Conservation (phyloP, 2,329 filamentous ascomycete species). For the Alternaria sp. region DNA sequence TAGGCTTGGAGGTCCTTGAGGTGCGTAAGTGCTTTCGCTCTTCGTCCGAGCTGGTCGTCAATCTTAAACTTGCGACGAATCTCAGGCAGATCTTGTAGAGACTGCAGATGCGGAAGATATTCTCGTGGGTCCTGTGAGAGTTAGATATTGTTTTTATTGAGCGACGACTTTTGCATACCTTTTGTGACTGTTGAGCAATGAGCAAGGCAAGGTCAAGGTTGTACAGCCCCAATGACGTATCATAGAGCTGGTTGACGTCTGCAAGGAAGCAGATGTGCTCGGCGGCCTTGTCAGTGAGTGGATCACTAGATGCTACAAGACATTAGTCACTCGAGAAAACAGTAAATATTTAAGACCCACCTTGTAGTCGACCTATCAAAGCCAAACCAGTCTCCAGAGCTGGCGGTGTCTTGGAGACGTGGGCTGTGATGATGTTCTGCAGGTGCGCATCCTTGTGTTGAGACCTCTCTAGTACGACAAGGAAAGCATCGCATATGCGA, state of each 20-base stretch:
- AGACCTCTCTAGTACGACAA: slow-evolving; percentile 68
- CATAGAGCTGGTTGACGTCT: slow-evolving; percentile 90
- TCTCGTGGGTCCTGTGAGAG: slow-evolving; percentile 76
- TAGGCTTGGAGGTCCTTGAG: slow-evolving; percentile 78
- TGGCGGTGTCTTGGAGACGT: slow-evolving; percentile 91
- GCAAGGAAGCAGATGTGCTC: slow-evolving; percentile 98
- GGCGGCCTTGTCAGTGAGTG: slow-evolving; percentile 82
- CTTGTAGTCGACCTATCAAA: slow-evolving; percentile 76
- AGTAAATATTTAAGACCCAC: slow-evolving; percentile 38
- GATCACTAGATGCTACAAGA: slow-evolving; percentile 50
- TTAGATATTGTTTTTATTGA: not conserved
- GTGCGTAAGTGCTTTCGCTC: slow-evolving; percentile 78
- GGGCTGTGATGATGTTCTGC: slow-evolving; percentile 92
- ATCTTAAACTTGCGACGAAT: slow-evolving; percentile 81
- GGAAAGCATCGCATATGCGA: slow-evolving; percentile 83
- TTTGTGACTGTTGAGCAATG: slow-evolving; percentile 94
- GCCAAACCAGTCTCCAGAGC: slow-evolving; percentile 84
- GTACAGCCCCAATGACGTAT: slow-evolving; percentile 88
- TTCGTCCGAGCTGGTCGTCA: slow-evolving; percentile 83
- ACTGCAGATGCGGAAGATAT: slow-evolving; percentile 93
- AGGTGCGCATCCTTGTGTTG: slow-evolving; percentile 67
- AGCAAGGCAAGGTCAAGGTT: slow-evolving; percentile 88
- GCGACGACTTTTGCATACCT: slow-evolving; percentile 53
- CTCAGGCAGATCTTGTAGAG: slow-evolving; percentile 76
- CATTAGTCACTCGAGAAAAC: slow-evolving; percentile 7